phyloP scores from a whole-genome alignment of 208 protist species.

The Trypanosoma melophagium region DNA sequence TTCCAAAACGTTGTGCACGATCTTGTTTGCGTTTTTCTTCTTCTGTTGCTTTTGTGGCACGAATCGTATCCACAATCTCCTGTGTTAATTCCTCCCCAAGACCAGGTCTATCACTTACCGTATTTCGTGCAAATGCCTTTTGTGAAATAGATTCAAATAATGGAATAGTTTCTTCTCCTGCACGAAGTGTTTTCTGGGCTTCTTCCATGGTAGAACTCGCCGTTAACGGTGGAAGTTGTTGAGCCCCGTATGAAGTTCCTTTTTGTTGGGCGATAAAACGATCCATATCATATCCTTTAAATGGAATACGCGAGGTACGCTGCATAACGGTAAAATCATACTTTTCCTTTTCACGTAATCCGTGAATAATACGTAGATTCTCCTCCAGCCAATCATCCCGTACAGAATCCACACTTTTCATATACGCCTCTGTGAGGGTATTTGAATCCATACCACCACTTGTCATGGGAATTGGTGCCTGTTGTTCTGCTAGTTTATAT shows the following conservation, averaged over 20 bases:
- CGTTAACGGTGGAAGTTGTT: conserved; percentile 56
- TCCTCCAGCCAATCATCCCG: conserved; percentile 59
- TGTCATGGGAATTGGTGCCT: conserved; percentile 16
- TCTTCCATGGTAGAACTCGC: conserved; percentile 72
- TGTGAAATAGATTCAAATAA: conserved; percentile 45
- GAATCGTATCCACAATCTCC: conserved; percentile 43
- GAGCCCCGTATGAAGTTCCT: conserved; percentile 68
- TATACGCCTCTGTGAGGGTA: conserved; percentile 19
- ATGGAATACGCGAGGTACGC: conserved; percentile 56
- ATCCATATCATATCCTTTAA: conserved; percentile 88
- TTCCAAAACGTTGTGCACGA: conserved; percentile 78
- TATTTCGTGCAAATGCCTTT: conserved; percentile 63
- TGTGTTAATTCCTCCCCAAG: conserved; percentile 77
- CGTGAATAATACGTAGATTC: conserved; percentile 66
- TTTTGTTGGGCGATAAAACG: conserved; percentile 69
- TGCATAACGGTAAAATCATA: conserved; percentile 81
- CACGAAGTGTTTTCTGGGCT: conserved; percentile 63
- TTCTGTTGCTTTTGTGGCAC: conserved; percentile 25
- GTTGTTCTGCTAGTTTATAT: conserved; percentile 30
- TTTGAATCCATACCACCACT: conserved; percentile 30
- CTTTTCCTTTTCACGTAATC: conserved; percentile 79
- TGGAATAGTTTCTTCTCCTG: conserved; percentile 13
- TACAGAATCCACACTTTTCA: conserved; percentile 4
- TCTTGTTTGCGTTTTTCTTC: conserved; percentile 35
- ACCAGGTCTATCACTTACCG: conserved; percentile 53